Evolutionary conservation across 257 asterid genomes (phyloP).

Genomic region (Solanum ossicruentum): DNA sequence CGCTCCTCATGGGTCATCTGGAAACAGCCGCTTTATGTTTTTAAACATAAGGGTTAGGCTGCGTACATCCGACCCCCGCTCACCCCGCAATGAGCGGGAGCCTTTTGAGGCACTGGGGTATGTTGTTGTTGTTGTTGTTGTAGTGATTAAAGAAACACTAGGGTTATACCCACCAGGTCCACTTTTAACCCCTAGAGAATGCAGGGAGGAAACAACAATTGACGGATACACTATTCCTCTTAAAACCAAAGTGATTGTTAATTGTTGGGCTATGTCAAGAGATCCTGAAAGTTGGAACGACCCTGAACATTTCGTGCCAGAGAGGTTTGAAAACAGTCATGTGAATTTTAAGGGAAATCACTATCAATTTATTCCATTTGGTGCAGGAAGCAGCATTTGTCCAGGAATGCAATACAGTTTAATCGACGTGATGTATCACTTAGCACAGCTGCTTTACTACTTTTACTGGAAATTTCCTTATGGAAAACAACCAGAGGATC

Average conservation of each 20-base stretch:
- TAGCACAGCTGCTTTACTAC: slow-evolving; percentile 1
- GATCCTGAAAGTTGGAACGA: slow-evolving; percentile 8
- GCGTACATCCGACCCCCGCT: no score
- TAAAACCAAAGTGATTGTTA: not conserved
- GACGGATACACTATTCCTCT: not conserved
- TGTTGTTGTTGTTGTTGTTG: no score
- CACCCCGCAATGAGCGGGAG: no score
- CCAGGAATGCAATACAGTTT: not conserved
- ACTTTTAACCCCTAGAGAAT: not conserved
- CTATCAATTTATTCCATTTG: slow-evolving; percentile 4
- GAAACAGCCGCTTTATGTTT: no score
- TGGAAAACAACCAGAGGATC: not conserved
- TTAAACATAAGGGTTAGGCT: no score
- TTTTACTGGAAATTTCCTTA: slow-evolving; percentile 4
- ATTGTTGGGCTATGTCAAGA: slow-evolving; percentile 7
- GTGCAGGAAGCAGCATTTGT: slow-evolving; percentile 10
- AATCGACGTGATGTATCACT: not conserved
- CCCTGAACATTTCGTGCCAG: not conserved
- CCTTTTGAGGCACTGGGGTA: no score
- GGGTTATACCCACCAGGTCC: slow-evolving; percentile 3
- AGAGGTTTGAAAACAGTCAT: slow-evolving; percentile 5
- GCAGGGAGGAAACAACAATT: not conserved
- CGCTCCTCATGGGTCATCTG: no score
- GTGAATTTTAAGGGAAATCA: not conserved
- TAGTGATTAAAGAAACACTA: slow-evolving; percentile 6